Evolutionary conservation across 1,139 yeast species (phyloP).

Genomic region (Lodderomyces parapsilosis): DNA sequence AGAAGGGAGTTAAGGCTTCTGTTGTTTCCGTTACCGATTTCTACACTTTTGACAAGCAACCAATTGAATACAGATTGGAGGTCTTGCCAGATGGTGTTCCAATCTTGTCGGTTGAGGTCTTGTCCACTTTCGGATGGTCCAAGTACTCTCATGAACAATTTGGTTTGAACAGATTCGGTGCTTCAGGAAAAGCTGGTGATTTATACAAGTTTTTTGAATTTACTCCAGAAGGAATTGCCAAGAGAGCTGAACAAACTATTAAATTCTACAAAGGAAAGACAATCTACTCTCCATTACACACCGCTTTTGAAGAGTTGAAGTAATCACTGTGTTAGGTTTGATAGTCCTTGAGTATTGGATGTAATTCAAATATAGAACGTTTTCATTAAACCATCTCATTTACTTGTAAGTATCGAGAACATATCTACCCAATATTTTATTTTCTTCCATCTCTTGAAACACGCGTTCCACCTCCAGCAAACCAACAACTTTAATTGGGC

Average conservation of each 20-base stretch:
- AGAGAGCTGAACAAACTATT: slow-evolving; percentile 78
- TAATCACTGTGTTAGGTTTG: neutral
- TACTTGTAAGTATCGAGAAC: slow-evolving; percentile 51
- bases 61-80: slow-evolving; percentile 72
- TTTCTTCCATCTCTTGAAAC: slow-evolving; percentile 67
- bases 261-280: slow-evolving; percentile 79
- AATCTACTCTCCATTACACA: slow-evolving; percentile 73
- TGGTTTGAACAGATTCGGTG: slow-evolving; percentile 96
- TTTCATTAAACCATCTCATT: neutral
- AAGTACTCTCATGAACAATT: slow-evolving; percentile 96
- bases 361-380: slow-evolving; percentile 1
- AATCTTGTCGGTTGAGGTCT: slow-evolving; percentile 90
- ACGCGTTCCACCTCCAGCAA: slow-evolving; percentile 59
- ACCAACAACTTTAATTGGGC: slow-evolving; percentile 68
- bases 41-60: slow-evolving; percentile 84
- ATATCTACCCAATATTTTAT: slow-evolving; percentile 71
- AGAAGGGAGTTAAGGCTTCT: slow-evolving; percentile 68
- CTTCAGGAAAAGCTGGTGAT: slow-evolving; percentile 87
- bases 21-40: slow-evolving; percentile 95
- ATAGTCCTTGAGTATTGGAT: too few relatives aligned
- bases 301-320: slow-evolving; percentile 50
- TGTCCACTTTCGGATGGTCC: slow-evolving; percentile 91
- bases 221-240: slow-evolving; percentile 91
- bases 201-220: slow-evolving; percentile 85
- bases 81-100: slow-evolving; percentile 96